Evolutionary conservation across 345 rosid species (phyloP).

Genomic region (Salix udensis): DNA sequence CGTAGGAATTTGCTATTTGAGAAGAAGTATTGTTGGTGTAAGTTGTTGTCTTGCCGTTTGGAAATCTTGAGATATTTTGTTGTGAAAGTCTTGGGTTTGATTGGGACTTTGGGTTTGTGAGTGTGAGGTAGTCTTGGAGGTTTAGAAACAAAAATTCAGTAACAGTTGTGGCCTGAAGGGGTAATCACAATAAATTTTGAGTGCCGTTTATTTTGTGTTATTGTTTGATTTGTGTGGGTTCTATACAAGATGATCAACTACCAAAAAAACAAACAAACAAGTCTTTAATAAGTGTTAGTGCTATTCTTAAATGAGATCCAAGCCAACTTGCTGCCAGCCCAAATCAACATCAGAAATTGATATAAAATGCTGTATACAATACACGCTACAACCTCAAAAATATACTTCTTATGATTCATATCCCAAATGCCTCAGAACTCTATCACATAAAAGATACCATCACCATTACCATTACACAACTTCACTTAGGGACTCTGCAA

Average conservation of each 20-base stretch:
- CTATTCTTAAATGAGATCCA: not conserved
- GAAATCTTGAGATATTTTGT: not conserved
- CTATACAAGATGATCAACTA: too few relatives aligned
- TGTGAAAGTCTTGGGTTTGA: not conserved
- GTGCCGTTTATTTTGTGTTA: too few relatives aligned
- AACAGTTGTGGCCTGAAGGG: too few relatives aligned
- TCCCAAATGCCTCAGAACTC: not conserved
- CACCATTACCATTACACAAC: too few relatives aligned
- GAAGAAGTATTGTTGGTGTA: not conserved
- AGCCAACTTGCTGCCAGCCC: not conserved
- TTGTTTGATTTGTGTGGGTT: too few relatives aligned
- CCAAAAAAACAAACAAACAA: not conserved
- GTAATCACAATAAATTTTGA: too few relatives aligned
- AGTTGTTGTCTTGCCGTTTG: not conserved
- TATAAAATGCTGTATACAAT: not conserved
- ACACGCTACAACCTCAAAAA: not conserved
- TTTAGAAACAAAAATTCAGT: too few relatives aligned
- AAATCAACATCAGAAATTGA: not conserved
- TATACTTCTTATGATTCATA: not conserved
- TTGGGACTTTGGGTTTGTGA: not conserved
- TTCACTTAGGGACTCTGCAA: too few relatives aligned
- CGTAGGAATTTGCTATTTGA: not conserved
- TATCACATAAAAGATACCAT: not conserved
- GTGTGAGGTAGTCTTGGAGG: not conserved
- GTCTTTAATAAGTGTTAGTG: not conserved